Conservation (phyloP, 768 basidiomycete species). For the Tremella fuciformis region DNA sequence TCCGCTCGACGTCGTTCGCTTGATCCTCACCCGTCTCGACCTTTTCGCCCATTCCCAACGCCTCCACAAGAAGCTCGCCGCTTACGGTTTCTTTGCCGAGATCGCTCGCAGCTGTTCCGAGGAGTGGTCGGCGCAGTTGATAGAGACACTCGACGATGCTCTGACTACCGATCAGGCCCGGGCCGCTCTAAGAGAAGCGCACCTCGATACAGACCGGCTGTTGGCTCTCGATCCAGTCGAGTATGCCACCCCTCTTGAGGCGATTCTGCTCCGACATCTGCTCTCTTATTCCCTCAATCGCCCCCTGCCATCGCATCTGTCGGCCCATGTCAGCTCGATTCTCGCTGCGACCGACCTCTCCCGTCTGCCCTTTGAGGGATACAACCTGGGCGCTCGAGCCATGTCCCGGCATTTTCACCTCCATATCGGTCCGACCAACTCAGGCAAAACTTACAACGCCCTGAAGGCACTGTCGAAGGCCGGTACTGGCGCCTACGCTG, state of each 20-base stretch:
- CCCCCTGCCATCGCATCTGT: not conserved
- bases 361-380: constrained; percentile 29
- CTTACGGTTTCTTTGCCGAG: constrained; percentile 18
- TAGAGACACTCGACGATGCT: constrained; percentile 7
- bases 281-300: constrained; percentile 14
- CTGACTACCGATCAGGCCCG: constrained; percentile 13
- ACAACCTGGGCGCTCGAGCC: constrained; percentile 54
- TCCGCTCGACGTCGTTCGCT: constrained; percentile 9
- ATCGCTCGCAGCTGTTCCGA: not conserved
- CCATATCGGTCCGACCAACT: constrained; percentile 97
- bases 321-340: constrained; percentile 26
- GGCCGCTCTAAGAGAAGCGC: constrained; percentile 10
- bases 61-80: constrained; percentile 15
- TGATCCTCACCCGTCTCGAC: constrained; percentile 22
- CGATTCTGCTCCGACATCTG: constrained; percentile 32
- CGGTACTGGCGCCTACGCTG: constrained; percentile 73
- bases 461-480: constrained; percentile 81
- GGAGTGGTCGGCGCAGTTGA: constrained; percentile 13
- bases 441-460: constrained; percentile 93
- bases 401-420: constrained; percentile 76
- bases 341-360: constrained; percentile 34
- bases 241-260: constrained; percentile 32
- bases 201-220: constrained; percentile 30
- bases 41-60: constrained; percentile 26
- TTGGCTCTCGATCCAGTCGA: constrained; percentile 28